These are phyloP conservation scores for Tuber calosporum DNA, from an alignment of 495 filamentous ascomycete genomes.

Conservation along the genomic window DNA sequence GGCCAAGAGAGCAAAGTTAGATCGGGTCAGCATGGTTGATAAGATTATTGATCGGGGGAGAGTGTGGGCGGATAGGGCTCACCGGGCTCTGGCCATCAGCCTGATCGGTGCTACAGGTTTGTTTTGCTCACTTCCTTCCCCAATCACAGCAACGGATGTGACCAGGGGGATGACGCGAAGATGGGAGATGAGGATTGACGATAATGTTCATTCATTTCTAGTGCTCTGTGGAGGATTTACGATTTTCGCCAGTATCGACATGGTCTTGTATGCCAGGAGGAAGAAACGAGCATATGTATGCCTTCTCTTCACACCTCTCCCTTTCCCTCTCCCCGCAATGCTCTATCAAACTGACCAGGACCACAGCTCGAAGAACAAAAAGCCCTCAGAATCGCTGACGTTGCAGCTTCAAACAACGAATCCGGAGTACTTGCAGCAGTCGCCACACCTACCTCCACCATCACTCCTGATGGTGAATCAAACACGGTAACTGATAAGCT, in stretches of 20 bases:
- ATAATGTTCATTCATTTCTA: slow-evolving; percentile 37
- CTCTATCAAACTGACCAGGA: neutral
- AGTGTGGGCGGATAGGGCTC: slow-evolving; percentile 71
- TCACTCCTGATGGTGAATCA: slow-evolving; percentile 5
- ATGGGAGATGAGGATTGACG: slow-evolving; percentile 22
- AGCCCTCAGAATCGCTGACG: neutral
- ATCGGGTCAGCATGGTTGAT: slow-evolving; percentile 57
- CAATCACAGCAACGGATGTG: slow-evolving; percentile 3
- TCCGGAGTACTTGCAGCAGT: slow-evolving; percentile 23
- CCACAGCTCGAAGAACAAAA: slow-evolving; percentile 31
- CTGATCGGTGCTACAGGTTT: slow-evolving; percentile 76
- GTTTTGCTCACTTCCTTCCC: slow-evolving; percentile 26
- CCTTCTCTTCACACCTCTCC: neutral
- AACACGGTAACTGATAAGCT: slow-evolving; percentile 20
- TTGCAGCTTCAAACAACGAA: slow-evolving; percentile 43
- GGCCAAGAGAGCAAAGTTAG: slow-evolving; percentile 60
- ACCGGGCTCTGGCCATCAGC: slow-evolving; percentile 64
- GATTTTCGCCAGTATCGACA: slow-evolving; percentile 72
- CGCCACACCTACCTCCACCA: slow-evolving; percentile 23
- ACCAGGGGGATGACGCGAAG: neutral
- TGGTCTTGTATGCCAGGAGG: slow-evolving; percentile 77
- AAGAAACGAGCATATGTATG: slow-evolving; percentile 44
- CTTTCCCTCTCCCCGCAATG: neutral
- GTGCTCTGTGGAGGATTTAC: slow-evolving; percentile 67
- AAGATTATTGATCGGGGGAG: slow-evolving; percentile 60